Evolutionary conservation across 352 stramenopile genomes (phyloP).

Genomic region (Albugo laibachii): DNA sequence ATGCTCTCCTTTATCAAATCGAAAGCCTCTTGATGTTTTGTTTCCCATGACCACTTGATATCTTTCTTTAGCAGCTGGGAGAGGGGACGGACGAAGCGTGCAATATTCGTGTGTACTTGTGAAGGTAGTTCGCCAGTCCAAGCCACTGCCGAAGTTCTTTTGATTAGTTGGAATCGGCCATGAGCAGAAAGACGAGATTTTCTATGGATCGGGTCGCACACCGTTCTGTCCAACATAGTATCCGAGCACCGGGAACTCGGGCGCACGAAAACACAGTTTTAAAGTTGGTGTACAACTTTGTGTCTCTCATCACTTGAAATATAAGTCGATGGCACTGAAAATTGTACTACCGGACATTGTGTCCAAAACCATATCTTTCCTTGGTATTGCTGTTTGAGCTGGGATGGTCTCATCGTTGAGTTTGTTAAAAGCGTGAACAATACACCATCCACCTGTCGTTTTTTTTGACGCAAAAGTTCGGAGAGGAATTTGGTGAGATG

Average conservation of each 20-base stretch:
- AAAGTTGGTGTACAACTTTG: slow-evolving; percentile 12
- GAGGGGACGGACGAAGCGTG: not conserved
- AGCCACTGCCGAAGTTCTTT: slow-evolving; percentile 1
- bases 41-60: not conserved
- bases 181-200: slow-evolving; percentile 3
- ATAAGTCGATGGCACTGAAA: slow-evolving; percentile 11
- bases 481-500: slow-evolving; percentile 7
- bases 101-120: not conserved
- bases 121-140: not conserved
- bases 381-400: slow-evolving; percentile 3
- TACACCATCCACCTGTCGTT: slow-evolving; percentile 10
- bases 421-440: slow-evolving; percentile 11
- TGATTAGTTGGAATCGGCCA: slow-evolving; percentile 6
- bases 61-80: not conserved
- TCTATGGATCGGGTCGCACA: slow-evolving; percentile 7
- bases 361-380: slow-evolving; percentile 11
- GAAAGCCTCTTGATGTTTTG: not conserved
- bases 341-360: slow-evolving; percentile 5
- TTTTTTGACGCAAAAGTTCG: slow-evolving; percentile 14
- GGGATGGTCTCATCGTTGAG: not conserved
- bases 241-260: slow-evolving; percentile 12
- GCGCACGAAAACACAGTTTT: slow-evolving; percentile 10
- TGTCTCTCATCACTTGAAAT: slow-evolving; percentile 5
- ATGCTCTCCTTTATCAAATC: not conserved
- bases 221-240: slow-evolving; percentile 9